phyloP scores from a whole-genome alignment of 345 rosid genomes.

The Acer campestre region DNA sequence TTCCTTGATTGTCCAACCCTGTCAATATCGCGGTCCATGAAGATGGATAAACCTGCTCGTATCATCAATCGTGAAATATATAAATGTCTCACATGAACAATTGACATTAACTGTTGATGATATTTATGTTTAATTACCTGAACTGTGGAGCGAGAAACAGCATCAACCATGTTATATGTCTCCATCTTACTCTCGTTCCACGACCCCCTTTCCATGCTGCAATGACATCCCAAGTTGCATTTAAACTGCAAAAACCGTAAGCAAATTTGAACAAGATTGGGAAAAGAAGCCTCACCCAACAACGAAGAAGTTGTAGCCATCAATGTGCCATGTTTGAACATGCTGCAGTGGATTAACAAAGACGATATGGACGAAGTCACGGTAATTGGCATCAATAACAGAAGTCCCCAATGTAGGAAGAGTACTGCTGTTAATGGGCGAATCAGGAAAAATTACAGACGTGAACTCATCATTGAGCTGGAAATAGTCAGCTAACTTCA shows the following conservation, averaged over 20 bases:
- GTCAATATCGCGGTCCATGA: slow-evolving; percentile 51
- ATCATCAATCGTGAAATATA: slow-evolving; percentile 3
- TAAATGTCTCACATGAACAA: neutral
- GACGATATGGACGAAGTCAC: slow-evolving; percentile 41
- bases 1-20: slow-evolving; percentile 47
- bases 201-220: slow-evolving; percentile 32
- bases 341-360: slow-evolving; percentile 38
- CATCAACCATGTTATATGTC: slow-evolving; percentile 35
- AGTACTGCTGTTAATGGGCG: slow-evolving; percentile 3
- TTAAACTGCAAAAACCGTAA: neutral
- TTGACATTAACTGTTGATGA: neutral
- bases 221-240: neutral
- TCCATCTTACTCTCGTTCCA: slow-evolving; percentile 33
- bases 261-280: neutral
- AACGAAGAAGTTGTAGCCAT: slow-evolving; percentile 53
- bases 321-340: slow-evolving; percentile 51
- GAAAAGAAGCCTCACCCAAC: slow-evolving; percentile 34
- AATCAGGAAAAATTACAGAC: slow-evolving; percentile 26
- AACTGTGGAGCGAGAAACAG: slow-evolving; percentile 38
- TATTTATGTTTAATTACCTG: slow-evolving; percentile 22
- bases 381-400: slow-evolving; percentile 31
- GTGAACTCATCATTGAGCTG: slow-evolving; percentile 13
- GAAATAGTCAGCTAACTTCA: slow-evolving; percentile 45
- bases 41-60: slow-evolving; percentile 41
- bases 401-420: slow-evolving; percentile 25